Conservation (phyloP, 192 early-diverging fungal species). For the Funneliformis mosseae region DNA sequence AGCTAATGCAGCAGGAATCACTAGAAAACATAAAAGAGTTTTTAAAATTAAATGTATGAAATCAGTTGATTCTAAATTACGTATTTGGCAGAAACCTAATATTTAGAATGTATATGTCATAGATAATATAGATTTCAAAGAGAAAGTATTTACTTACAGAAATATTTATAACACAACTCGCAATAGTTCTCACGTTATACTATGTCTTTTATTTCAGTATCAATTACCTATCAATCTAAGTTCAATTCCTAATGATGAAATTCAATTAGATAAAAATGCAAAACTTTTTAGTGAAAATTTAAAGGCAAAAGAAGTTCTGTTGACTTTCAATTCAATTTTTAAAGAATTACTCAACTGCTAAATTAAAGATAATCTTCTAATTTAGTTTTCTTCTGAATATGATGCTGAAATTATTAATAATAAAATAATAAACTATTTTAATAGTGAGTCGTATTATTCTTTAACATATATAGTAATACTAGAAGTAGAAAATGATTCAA, state of each 20-base stretch:
- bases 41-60: no score
- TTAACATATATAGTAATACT: not conserved
- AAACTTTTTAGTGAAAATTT: not conserved
- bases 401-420: not conserved
- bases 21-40: no score
- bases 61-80: no score
- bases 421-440: not conserved
- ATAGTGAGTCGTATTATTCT: not conserved
- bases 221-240: not conserved
- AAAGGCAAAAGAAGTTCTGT: no score
- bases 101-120: constrained; percentile 13
- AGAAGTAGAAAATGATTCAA: not conserved
- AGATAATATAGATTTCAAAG: constrained; percentile 20
- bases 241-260: not conserved
- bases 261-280: not conserved
- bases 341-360: no score
- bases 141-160: not conserved
- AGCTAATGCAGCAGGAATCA: no score
- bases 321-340: no score
- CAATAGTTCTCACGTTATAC: not conserved
- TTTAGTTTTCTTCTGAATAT: not conserved
- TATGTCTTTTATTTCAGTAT: constrained; percentile 13
- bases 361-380: no score
- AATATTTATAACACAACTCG: constrained; percentile 17
- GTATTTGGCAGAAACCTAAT: no score